phyloP scores from a whole-genome alignment of 345 rosid species.

The rapeseed (Brassica napus) region DNA sequence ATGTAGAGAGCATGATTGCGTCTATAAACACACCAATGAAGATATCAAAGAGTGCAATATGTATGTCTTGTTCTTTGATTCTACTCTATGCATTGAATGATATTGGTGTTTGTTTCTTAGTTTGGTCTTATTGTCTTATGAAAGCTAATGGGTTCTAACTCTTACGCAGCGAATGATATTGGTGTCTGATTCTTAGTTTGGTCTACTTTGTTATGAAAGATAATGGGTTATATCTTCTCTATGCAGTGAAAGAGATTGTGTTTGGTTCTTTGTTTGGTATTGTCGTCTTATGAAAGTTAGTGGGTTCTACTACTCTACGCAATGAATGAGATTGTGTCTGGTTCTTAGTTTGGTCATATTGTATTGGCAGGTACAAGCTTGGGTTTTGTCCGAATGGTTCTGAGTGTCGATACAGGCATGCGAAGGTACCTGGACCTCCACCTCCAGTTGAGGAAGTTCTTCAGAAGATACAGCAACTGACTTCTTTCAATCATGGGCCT shows the following conservation, averaged over 20 bases:
- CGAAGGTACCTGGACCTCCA: slow-evolving; percentile 90
- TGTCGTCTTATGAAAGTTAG: too few species aligned
- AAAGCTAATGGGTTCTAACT: not conserved
- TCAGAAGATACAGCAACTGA: slow-evolving; percentile 91
- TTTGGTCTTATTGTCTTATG: not conserved
- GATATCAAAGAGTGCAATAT: slow-evolving; percentile 99
- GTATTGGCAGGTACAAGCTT: slow-evolving; percentile 73
- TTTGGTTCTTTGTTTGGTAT: too few species aligned
- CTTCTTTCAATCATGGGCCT: slow-evolving; percentile 62
- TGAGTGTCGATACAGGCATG: slow-evolving; percentile 94
- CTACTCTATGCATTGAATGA: not conserved
- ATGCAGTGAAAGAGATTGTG: too few species aligned
- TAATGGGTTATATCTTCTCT: not conserved
- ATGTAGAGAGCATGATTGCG: slow-evolving; percentile 98
- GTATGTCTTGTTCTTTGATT: slow-evolving; percentile 40
- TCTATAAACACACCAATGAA: slow-evolving; percentile 92
- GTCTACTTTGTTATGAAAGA: too few species aligned
- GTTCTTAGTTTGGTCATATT: not conserved
- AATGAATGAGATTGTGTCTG: not conserved
- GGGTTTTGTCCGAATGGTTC: slow-evolving; percentile 99
- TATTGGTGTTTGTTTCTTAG: not conserved
- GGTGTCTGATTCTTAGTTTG: not conserved
- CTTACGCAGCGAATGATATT: too few species aligned
- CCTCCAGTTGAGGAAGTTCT: slow-evolving; percentile 95
- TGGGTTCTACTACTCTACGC: not conserved